Evolutionary conservation across 108 stramenopile genomes (phyloP).

Genomic region (Cyclotella cryptica): DNA sequence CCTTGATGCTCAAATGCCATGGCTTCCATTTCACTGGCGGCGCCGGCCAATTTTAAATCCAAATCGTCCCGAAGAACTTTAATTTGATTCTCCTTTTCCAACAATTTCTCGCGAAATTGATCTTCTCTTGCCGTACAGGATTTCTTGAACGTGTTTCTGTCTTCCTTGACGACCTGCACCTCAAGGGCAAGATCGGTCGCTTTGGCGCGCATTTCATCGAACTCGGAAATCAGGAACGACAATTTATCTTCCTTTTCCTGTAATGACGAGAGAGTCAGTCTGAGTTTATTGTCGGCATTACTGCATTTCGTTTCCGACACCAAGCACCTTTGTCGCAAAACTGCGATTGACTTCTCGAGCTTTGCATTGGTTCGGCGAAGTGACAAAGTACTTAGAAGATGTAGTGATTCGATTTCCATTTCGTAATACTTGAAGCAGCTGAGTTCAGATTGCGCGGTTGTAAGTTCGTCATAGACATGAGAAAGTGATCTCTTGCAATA

Average conservation of each 20-base stretch:
- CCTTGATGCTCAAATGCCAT: neutral
- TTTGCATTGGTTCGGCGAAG: neutral
- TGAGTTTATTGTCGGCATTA: neutral
- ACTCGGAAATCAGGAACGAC: neutral
- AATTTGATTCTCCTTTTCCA: constrained; percentile 11
- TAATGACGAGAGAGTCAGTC: neutral
- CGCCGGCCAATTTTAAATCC: neutral
- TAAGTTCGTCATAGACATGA: neutral
- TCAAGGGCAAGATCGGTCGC: neutral
- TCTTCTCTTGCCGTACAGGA: constrained; percentile 6
- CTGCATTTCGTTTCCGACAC: neutral
- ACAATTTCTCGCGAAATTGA: constrained; percentile 1
- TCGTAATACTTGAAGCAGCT: neutral
- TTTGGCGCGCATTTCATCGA: constrained; percentile 4
- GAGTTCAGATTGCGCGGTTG: neutral
- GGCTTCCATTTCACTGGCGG: constrained; percentile 4
- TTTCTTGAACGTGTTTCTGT: constrained; percentile 2
- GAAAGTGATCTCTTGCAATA: neutral
- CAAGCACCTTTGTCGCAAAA: neutral
- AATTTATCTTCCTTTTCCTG: neutral
- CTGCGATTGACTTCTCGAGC: constrained; percentile 3
- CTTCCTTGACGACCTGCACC: constrained; percentile 4
- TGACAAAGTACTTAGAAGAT: neutral
- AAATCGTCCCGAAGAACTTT: neutral
- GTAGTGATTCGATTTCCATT: neutral